phyloP scores from a whole-genome alignment of 2,329 filamentous ascomycete genomes.

The Aspergillus phoenicis region DNA sequence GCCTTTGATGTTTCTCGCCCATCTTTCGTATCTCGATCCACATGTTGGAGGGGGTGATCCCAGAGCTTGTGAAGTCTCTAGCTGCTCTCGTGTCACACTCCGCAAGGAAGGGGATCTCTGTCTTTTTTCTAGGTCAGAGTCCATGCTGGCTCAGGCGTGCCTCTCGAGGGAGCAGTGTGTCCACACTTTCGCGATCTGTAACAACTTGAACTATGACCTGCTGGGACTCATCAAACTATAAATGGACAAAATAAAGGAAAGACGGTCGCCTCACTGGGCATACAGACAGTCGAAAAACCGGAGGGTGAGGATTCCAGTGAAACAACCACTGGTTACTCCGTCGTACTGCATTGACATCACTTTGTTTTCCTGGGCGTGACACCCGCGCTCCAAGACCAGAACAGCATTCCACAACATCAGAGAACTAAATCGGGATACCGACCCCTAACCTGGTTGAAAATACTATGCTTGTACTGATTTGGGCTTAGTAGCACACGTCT shows the following conservation, averaged over 20 bases:
- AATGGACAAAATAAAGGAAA: not conserved
- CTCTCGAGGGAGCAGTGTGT: not conserved
- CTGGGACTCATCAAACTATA: conserved; percentile 2
- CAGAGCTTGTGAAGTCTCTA: conserved; percentile 15
- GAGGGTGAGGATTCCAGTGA: conserved; percentile 13
- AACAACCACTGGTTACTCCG: conserved; percentile 5
- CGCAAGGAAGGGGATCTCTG: conserved; percentile 27
- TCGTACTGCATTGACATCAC: conserved; percentile 22
- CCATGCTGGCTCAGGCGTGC: conserved; percentile 15
- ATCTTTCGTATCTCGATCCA: conserved; percentile 26
- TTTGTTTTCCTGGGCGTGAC: conserved; percentile 17
- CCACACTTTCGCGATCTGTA: not conserved
- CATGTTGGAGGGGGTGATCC: conserved; percentile 13
- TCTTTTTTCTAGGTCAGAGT: conserved; percentile 30
- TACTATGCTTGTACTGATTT: not conserved
- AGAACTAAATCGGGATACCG: conserved; percentile 7
- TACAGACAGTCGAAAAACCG: conserved; percentile 13
- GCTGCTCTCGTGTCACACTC: conserved; percentile 27
- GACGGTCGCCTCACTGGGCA: conserved; percentile 8
- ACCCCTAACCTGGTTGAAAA: not conserved
- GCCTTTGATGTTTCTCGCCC: conserved; percentile 26
- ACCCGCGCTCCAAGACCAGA: conserved; percentile 17
- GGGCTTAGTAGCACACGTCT: not conserved
- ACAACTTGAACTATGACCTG: conserved; percentile 5
- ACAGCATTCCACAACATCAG: conserved; percentile 21